Percentiles rank a stretch among this genome's conserved stretches.
Evolutionary conservation across 1,284 basidiomycete species (phyloP).

Genomic region (Fistulinella staudtii): DNA sequence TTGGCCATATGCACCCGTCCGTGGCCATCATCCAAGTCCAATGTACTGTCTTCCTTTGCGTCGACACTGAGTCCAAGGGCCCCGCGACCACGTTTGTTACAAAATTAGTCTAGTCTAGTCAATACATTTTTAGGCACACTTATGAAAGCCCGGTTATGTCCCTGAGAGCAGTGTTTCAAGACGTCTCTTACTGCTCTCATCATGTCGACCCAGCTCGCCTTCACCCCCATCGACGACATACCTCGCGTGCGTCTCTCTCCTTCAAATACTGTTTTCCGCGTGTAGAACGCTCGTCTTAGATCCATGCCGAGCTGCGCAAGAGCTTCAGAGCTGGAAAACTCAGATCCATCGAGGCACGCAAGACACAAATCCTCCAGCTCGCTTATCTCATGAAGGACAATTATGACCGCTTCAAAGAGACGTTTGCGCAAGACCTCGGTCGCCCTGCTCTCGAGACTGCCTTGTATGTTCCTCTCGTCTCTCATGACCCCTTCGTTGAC

Average conservation of each 20-base stretch:
- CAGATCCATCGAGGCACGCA: conserved; percentile 56
- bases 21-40: too few relatives aligned
- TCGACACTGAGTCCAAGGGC: too few relatives aligned
- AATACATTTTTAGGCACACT: too few relatives aligned
- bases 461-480: too few relatives aligned
- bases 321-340: conserved; percentile 59
- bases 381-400: conserved; percentile 69
- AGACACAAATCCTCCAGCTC: conserved; percentile 63
- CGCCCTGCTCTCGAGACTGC: conserved; percentile 50
- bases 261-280: too few relatives aligned
- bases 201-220: conserved; percentile 21
- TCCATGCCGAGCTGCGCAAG: conserved; percentile 46
- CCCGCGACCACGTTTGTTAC: too few relatives aligned
- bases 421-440: conserved; percentile 55
- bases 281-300: conserved; percentile 45
- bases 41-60: too few relatives aligned
- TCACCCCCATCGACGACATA: conserved; percentile 43
- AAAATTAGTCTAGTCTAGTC: too few relatives aligned
- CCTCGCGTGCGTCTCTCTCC: conserved; percentile 35
- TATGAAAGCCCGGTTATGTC: too few relatives aligned
- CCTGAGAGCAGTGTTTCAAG: too few relatives aligned
- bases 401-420: conserved; percentile 48
- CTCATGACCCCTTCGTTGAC: too few relatives aligned
- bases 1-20: too few relatives aligned
- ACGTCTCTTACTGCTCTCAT: background rate